Base-by-base conservation (phyloP, 495 filamentous ascomycete species). In the Podospora sp. region DNA sequence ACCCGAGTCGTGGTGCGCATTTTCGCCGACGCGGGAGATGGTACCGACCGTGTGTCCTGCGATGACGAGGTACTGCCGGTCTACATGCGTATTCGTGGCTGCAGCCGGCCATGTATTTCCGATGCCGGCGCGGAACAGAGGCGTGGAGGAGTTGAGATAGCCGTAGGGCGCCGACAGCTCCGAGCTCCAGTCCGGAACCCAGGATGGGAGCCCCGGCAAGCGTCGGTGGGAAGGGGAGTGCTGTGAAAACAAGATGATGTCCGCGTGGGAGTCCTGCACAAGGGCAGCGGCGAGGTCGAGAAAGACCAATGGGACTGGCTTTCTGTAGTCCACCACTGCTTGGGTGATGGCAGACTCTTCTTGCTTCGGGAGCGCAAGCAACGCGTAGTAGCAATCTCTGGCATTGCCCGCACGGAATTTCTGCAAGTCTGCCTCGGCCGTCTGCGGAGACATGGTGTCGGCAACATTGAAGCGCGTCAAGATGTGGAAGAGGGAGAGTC, bases 101-200 rank as follows among this genome's bases (percentile, higher is more conserved):
- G 55, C 20, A 27, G 24, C 6, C 55, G 55, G 55, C 55, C 24
- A 24, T 4, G n/a, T 4, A 21, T 4, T 24, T 27, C 55, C 18
- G 16, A 21, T 14, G 6, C 55, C 55, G 6, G 55, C 55, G 24
- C 55, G 55, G 55, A 58, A 58, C 6, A 58, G 24, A 16, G 55
- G 55, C 6, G n/a, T 24, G 20, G 3, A 18, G n/a, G 55, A 18
- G 20, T 18, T 24, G 14, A 24, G 18, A 20, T 58, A 58, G 20
- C 18, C 18, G n/a, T 18, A 21, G 3, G 55, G 55, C 18, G 24
- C 20, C 18, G 24, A 18, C 6, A 58, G 24, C 6, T 58, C 55
- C 18, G 55, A 58, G 18, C 18, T 21, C 55, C 55, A 58, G 55
- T 58, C 55, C 20, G 55, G 55, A 6, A 58, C 55, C 55, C 55